A percentile compares a stretch with the other conserved stretches of the same genome.
Evolutionary conservation across 495 filamentous ascomycete species (phyloP).

Genomic region (Neurospora africana): DNA sequence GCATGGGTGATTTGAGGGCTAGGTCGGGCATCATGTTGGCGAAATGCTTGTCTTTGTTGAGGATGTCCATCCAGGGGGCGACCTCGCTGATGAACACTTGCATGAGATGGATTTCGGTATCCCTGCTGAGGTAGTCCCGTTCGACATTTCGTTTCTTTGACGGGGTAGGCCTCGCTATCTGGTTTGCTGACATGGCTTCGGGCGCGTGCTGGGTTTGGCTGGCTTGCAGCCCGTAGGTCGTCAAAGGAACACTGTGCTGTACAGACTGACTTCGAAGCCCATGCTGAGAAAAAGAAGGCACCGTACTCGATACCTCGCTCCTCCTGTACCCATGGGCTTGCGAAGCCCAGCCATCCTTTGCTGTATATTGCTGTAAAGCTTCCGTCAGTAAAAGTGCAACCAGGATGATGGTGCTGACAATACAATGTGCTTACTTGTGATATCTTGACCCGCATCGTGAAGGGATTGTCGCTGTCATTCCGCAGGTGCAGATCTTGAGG

Average conservation of each 20-base stretch:
- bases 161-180: background rate
- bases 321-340: slow-evolving; percentile 14
- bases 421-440: background rate
- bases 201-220: background rate
- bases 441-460: background rate
- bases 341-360: background rate
- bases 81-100: slow-evolving; percentile 88
- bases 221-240: background rate
- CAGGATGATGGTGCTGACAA: background rate
- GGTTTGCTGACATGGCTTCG: background rate
- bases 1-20: slow-evolving; percentile 72
- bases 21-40: slow-evolving; percentile 71
- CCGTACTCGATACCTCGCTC: slow-evolving; percentile 21
- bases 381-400: background rate
- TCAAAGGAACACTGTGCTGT: background rate
- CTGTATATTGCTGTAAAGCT: background rate
- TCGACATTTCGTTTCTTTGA: slow-evolving; percentile 11
- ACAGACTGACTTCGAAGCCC: background rate
- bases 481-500: background rate
- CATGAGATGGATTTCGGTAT: slow-evolving; percentile 75
- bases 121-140: slow-evolving; percentile 50
- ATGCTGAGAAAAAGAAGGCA: slow-evolving; percentile 8
- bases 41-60: slow-evolving; percentile 86
- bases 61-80: slow-evolving; percentile 86
- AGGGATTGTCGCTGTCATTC: background rate